These are phyloP conservation scores for Pelargonium myrrhifolium DNA, from an alignment of 441 rosid species.

Conservation along the genomic window DNA sequence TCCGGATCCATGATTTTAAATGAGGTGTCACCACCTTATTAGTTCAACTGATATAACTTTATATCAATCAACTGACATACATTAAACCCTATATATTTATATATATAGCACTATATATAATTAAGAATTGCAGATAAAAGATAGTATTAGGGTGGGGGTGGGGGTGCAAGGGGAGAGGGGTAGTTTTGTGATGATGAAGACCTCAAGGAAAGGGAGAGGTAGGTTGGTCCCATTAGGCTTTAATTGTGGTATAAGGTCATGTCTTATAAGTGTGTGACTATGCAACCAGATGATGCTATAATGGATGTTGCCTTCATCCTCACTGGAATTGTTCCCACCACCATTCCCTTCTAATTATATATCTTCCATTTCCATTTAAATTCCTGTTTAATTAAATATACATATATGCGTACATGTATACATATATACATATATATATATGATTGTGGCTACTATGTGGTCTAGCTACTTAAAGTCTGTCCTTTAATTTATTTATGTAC, in stretches of 20 bases:
- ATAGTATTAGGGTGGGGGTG: background rate
- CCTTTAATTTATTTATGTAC: no score
- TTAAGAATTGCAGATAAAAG: background rate
- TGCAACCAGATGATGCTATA: constrained; percentile 21
- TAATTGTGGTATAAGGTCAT: constrained; percentile 36
- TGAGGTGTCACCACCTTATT: no score
- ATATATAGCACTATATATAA: no score
- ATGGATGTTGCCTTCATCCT: constrained; percentile 49
- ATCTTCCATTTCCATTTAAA: constrained; percentile 22
- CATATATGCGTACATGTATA: no score
- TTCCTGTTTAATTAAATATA: background rate
- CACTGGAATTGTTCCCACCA: constrained; percentile 47
- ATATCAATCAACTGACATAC: no score
- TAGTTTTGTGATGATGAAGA: constrained; percentile 29
- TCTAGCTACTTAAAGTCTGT: no score
- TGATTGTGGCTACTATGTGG: no score
- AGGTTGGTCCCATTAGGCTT: constrained; percentile 34
- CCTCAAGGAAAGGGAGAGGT: constrained; percentile 22
- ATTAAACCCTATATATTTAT: no score
- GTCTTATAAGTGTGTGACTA: constrained; percentile 20
- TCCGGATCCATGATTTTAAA: no score
- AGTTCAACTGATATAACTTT: no score
- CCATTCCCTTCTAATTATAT: constrained; percentile 13
- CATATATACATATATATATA: no score
- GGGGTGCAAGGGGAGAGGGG: constrained; percentile 8